Conservation (phyloP, 352 stramenopile genomes). For the Hyaloperonospora arabidopsidis region DNA sequence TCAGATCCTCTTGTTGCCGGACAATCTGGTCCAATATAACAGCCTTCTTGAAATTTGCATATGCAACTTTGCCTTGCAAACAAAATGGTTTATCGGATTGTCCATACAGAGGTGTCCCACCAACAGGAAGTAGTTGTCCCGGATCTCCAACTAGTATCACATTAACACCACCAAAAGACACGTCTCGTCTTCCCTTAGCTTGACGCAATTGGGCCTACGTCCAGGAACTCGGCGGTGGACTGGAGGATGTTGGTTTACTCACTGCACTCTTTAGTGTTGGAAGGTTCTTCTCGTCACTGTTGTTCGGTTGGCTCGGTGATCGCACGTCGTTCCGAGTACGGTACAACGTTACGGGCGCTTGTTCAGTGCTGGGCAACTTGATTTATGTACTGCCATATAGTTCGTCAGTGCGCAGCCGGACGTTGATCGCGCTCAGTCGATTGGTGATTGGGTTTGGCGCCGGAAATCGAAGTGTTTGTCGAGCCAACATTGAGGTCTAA, state of each 20-base stretch:
- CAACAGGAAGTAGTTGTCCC: no score
- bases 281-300: slow-evolving; percentile 48
- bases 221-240: slow-evolving; percentile 41
- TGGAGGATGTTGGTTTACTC: slow-evolving; percentile 49
- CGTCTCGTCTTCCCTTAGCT: slow-evolving; percentile 58
- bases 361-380: slow-evolving; percentile 46
- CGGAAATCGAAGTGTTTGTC: slow-evolving; percentile 64
- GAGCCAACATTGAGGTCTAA: slow-evolving; percentile 65
- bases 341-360: slow-evolving; percentile 36
- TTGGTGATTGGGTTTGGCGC: slow-evolving; percentile 64
- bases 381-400: slow-evolving; percentile 52
- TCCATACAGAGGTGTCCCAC: no score
- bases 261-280: slow-evolving; percentile 61
- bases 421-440: slow-evolving; percentile 41
- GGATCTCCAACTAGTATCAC: no score
- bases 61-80: no score
- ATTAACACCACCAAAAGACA: no score
- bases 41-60: no score
- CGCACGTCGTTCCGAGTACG: slow-evolving; percentile 49
- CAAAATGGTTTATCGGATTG: no score
- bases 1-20: no score
- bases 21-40: no score
- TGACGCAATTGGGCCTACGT: slow-evolving; percentile 61
- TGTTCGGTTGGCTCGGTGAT: slow-evolving; percentile 62
- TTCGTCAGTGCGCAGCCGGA: slow-evolving; percentile 27